A percentile compares a stretch with the other conserved stretches of the same genome.
Conservation (phyloP, 192 early-diverging fungal species). For the Coemansia sp. region DNA sequence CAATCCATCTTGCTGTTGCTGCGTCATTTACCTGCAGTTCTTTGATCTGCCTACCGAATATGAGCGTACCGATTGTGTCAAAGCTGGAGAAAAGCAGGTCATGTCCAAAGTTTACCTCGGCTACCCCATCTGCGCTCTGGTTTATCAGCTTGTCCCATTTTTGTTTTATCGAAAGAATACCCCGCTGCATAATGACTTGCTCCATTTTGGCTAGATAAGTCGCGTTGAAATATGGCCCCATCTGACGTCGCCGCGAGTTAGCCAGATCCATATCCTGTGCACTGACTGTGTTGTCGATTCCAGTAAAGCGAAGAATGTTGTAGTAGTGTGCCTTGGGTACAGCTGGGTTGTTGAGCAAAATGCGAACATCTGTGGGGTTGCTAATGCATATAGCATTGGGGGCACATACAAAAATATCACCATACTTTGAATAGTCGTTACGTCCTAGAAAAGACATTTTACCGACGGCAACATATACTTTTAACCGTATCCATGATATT, state of each 20-base stretch:
- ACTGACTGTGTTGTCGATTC: constrained; percentile 42
- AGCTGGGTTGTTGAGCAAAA: constrained; percentile 15
- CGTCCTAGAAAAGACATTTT: constrained; percentile 23
- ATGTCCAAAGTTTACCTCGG: constrained; percentile 42
- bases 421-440: constrained; percentile 25
- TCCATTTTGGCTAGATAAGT: constrained; percentile 40
- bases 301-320: constrained; percentile 36
- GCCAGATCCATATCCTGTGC: constrained; percentile 35
- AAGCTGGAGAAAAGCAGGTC: constrained; percentile 42
- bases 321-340: constrained; percentile 34
- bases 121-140: constrained; percentile 14
- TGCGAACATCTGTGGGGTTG: constrained; percentile 33
- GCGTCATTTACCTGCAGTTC: constrained; percentile 27
- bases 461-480: constrained; percentile 11
- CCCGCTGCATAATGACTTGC: constrained; percentile 41
- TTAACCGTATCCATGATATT: constrained; percentile 15
- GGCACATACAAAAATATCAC: constrained; percentile 27
- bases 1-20: constrained; percentile 32
- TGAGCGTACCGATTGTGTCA: constrained; percentile 43
- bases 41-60: constrained; percentile 33
- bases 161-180: constrained; percentile 22
- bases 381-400: constrained; percentile 25
- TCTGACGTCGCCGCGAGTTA: constrained; percentile 37
- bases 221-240: constrained; percentile 39
- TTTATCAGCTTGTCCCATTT: constrained; percentile 35